These are phyloP conservation scores for Pinus tabuliformis DNA, from an alignment of 75 land plant genomes.

Conservation along the genomic window DNA sequence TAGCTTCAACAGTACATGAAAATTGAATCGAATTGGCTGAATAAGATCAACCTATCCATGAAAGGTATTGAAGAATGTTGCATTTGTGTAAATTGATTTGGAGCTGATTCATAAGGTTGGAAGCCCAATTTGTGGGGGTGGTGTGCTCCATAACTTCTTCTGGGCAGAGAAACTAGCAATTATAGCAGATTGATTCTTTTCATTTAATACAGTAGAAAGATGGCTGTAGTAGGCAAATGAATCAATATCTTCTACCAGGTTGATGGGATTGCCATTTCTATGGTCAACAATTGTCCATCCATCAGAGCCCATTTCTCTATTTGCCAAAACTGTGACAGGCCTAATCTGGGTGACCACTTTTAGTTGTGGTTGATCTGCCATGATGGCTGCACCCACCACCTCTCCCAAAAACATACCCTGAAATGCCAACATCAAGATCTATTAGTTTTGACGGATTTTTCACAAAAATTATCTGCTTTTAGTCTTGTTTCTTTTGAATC, in stretches of 20 bases:
- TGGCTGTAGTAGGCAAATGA: conserved; percentile 30
- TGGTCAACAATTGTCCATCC: conserved; percentile 39
- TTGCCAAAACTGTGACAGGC: conserved; percentile 27
- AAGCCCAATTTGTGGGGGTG: not conserved
- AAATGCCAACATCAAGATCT: not conserved
- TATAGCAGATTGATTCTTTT: conserved; percentile 47
- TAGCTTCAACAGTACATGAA: too few species aligned
- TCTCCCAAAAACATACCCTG: conserved; percentile 67
- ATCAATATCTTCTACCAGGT: conserved; percentile 28
- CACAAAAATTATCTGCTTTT: too few species aligned
- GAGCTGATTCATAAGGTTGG: too few species aligned
- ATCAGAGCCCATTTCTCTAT: conserved; percentile 28
- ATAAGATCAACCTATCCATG: too few species aligned
- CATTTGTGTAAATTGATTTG: too few species aligned
- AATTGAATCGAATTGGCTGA: too few species aligned
- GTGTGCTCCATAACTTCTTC: conserved; percentile 43
- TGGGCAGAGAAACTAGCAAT: conserved; percentile 53
- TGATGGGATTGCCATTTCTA: conserved; percentile 32
- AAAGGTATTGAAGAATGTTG: too few species aligned
- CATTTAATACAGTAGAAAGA: conserved; percentile 26
- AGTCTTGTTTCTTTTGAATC: too few species aligned
- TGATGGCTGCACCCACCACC: conserved; percentile 50
- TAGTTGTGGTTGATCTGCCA: conserved; percentile 22
- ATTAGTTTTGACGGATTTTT: too few species aligned
- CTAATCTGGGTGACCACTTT: conserved; percentile 6